Evolutionary conservation across 768 basidiomycete genomes (phyloP).

Genomic region (Stropharia rugosoannulata): DNA sequence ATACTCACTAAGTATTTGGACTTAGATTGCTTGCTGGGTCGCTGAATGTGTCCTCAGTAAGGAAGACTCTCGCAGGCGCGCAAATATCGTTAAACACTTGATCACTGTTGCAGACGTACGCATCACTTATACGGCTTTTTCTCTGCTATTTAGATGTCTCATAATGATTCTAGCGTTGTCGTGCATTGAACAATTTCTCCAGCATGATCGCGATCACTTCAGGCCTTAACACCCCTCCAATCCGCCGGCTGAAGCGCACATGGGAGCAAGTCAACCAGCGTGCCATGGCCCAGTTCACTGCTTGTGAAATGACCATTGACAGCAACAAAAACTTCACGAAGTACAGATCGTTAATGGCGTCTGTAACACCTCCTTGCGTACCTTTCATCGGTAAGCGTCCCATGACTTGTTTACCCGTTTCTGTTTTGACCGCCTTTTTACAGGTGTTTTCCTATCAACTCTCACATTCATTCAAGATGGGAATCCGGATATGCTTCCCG

Average conservation of each 20-base stretch:
- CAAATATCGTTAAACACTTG: conserved; percentile 81
- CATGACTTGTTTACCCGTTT: conserved; percentile 2
- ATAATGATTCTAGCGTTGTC: conserved; percentile 68
- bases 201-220: conserved; percentile 97
- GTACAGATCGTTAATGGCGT: conserved; percentile 82
- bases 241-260: conserved; percentile 88
- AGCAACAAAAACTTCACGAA: conserved; percentile 93
- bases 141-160: conserved; percentile 1
- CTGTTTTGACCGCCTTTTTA: not conserved
- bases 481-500: conserved; percentile 79
- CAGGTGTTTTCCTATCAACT: conserved; percentile 94
- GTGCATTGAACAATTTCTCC: conserved; percentile 88
- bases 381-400: conserved; percentile 83
- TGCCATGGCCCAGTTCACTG: conserved; percentile 67
- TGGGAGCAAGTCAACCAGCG: conserved; percentile 87
- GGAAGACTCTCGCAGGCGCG: conserved; percentile 84
- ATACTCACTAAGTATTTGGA: not conserved
- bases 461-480: conserved; percentile 99
- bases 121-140: conserved; percentile 7
- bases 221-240: conserved; percentile 90
- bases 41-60: conserved; percentile 78
- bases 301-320: conserved; percentile 88
- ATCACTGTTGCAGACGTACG: conserved; percentile 90
- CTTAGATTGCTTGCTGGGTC: conserved; percentile 91
- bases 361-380: conserved; percentile 88